These are phyloP conservation scores for Penicillium macrosclerotiorum DNA, from an alignment of 495 filamentous ascomycete genomes.

Conservation along the genomic window DNA sequence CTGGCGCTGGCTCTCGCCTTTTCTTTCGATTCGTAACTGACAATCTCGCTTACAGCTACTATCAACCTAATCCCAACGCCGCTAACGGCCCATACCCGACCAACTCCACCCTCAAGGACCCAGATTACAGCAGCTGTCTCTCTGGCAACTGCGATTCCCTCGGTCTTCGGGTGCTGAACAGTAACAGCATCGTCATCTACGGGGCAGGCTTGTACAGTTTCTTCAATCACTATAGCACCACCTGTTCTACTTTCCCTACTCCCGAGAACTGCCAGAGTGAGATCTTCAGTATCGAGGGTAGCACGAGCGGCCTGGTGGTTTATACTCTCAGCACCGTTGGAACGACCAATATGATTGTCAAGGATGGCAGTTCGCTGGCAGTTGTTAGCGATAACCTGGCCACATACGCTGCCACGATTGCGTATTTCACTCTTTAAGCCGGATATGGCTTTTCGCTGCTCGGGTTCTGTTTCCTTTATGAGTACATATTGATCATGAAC, in stretches of 20 bases:
- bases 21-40: neutral
- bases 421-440: conserved; percentile 42
- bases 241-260: conserved; percentile 45
- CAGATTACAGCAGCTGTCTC: conserved; percentile 53
- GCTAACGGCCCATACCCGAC: conserved; percentile 53
- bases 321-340: conserved; percentile 55
- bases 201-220: conserved; percentile 75
- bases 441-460: neutral
- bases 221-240: conserved; percentile 59
- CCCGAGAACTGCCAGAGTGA: conserved; percentile 57
- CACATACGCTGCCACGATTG: conserved; percentile 53
- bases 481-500: neutral
- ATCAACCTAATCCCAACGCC: conserved; percentile 63
- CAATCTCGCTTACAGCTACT: conserved; percentile 37
- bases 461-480: neutral
- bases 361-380: conserved; percentile 50
- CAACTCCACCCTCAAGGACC: conserved; percentile 51
- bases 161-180: conserved; percentile 63
- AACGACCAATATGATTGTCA: conserved; percentile 41
- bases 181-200: conserved; percentile 58
- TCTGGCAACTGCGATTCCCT: conserved; percentile 59
- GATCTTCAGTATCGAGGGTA: conserved; percentile 57
- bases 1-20: no score
- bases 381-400: conserved; percentile 52
- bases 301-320: conserved; percentile 30